These are phyloP conservation scores for Verticillium tricorpus DNA, from an alignment of 2,329 filamentous ascomycete species.

Conservation along the genomic window DNA sequence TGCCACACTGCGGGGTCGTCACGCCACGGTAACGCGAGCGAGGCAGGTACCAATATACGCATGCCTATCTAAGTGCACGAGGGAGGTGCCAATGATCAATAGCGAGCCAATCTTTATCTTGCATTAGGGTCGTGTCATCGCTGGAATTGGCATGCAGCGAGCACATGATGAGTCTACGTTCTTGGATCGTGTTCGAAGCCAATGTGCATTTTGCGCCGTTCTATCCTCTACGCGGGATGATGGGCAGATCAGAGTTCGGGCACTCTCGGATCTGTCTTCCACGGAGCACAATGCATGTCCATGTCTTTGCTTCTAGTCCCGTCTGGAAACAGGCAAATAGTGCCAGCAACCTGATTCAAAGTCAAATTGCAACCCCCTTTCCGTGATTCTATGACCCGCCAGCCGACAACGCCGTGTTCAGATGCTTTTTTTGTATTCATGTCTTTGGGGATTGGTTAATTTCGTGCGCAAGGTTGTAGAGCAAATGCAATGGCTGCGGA, in stretches of 20 bases:
- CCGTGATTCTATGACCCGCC: slow-evolving; percentile 8
- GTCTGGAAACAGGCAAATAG: neutral
- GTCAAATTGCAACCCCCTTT: neutral
- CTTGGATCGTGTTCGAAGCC: neutral
- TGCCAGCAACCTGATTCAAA: neutral
- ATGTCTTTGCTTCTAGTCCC: neutral
- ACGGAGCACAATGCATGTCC: neutral
- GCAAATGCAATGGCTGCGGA: slow-evolving; percentile 3
- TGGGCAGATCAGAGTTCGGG: neutral
- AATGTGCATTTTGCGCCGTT: neutral
- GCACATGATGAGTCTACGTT: neutral
- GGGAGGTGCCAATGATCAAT: too few species aligned
- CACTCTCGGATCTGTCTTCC: neutral
- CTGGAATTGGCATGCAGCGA: neutral
- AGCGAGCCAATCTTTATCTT: too few species aligned
- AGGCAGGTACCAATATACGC: too few species aligned
- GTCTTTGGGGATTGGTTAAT: slow-evolving; percentile 5
- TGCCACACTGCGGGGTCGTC: neutral
- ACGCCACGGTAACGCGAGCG: neutral
- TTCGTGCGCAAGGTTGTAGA: slow-evolving; percentile 5
- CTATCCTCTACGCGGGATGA: neutral
- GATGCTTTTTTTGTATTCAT: slow-evolving; percentile 7
- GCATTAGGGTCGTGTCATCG: neutral
- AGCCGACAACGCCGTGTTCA: slow-evolving; percentile 11
- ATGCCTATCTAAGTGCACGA: too few species aligned